phyloP scores from a whole-genome alignment of 148 eudicot species.

The Oxyria digyna region DNA sequence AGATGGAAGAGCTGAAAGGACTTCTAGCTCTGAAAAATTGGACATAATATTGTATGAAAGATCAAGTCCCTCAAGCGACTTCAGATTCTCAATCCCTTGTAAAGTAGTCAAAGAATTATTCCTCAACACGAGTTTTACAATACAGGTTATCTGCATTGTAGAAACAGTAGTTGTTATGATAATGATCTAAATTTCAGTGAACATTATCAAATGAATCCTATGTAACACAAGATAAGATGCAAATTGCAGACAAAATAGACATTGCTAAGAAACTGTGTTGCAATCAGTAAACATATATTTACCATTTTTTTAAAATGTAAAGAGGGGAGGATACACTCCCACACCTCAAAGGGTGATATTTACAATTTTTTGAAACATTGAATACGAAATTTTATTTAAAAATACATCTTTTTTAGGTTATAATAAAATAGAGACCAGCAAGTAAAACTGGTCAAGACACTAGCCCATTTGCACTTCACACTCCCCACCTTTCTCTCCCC shows the following conservation, averaged over 20 bases:
- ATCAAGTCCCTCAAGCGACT: slow-evolving; percentile 83
- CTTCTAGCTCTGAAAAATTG: slow-evolving; percentile 66
- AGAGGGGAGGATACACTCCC: too few species aligned
- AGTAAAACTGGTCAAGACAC: too few species aligned
- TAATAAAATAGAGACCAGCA: background rate
- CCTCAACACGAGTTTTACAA: slow-evolving; percentile 81
- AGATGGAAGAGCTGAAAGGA: slow-evolving; percentile 53
- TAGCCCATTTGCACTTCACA: background rate
- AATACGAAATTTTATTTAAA: too few species aligned
- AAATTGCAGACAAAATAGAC: background rate
- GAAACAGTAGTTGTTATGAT: slow-evolving; percentile 4
- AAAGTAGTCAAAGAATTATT: slow-evolving; percentile 81
- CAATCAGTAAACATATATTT: background rate
- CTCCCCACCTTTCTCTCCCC: background rate
- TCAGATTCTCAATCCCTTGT: slow-evolving; percentile 72
- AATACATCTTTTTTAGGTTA: background rate
- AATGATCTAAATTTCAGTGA: background rate
- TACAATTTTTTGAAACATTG: too few species aligned
- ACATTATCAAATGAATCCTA: background rate
- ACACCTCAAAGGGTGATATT: too few species aligned
- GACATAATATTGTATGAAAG: slow-evolving; percentile 86
- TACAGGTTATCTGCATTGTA: slow-evolving; percentile 49
- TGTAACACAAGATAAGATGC: background rate
- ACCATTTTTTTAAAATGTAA: background rate
- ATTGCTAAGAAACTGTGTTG: background rate